phyloP scores from a whole-genome alignment of 352 stramenopile genomes.

The Blastocystis sp. region DNA sequence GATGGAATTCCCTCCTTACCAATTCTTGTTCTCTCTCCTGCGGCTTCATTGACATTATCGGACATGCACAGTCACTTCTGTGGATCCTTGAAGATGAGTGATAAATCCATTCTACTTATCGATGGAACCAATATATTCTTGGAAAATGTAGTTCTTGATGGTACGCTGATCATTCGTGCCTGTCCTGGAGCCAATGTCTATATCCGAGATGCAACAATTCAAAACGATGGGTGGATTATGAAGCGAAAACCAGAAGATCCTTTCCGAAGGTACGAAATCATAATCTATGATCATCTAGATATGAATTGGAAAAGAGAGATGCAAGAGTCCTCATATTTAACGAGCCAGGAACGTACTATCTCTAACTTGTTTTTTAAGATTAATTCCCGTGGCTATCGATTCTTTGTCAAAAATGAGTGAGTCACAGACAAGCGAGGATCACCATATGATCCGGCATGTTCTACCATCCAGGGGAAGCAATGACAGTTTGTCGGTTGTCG shows the following conservation, averaged over 20 bases:
- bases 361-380: not conserved
- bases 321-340: not conserved
- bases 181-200: not conserved
- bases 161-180: not conserved
- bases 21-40: not conserved
- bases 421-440: not conserved
- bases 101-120: not conserved
- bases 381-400: not conserved
- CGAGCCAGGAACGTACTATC: not conserved
- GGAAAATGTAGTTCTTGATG: not conserved
- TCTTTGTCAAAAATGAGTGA: not conserved
- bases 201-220: not conserved
- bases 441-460: not conserved
- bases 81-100: not conserved
- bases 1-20: not conserved
- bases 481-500: not conserved
- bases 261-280: not conserved
- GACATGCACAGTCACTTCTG: conserved; percentile 9
- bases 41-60: not conserved
- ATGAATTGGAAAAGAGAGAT: not conserved
- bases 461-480: not conserved
- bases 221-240: conserved; percentile 4
- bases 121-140: not conserved
- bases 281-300: not conserved
- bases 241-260: not conserved